Base-by-base conservation (phyloP, 2,329 filamentous ascomycete genomes). In the Fusarium chlamydosporum region DNA sequence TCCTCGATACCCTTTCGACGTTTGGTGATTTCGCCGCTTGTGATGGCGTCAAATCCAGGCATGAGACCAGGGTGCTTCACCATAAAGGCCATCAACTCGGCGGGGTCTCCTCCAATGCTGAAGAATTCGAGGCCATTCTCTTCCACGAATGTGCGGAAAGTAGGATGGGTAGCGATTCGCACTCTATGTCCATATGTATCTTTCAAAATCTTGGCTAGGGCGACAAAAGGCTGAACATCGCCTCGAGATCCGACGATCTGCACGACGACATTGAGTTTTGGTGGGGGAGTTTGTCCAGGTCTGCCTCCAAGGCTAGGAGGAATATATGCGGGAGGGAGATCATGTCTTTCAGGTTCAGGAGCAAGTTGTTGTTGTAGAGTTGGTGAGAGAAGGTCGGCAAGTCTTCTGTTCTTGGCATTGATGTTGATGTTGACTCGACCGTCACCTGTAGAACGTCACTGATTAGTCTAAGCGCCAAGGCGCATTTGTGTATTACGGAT, bases 41-140 rank as follows among this genome's bases (percentile, higher is more conserved):
- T 89, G 48, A 96, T 79, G 1, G 91, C 89, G 48, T 94, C 90
- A 61, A 95, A 88, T 1, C 91, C 91, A 2, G 93, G 93, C 90
- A 96, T 93, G 33, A 97, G 82, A 0, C 93, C 92, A 0, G 93
- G 92, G 71, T 96, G 92, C 78, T 94, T 94, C 45, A 96, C 93
- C 93, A 96, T 96, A 74, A 95, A 96, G 4, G 93, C 92, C 91
- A 93, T 94, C 42, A 93, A 82, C 73, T 92, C 87, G 2, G 89
- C 86, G 2, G 91, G 91, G 75, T 94, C 90, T 4, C 91, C 91
- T n/a, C 91, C 91, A 52, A 93, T 91, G 65, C 81, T 86, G 77
- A 91, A 93, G 77, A 93, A 94, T 72, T 94, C 92, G 15, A 94
- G 83, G 0, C 85, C 90, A 75, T 89, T 89, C 53, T 91, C 87